These are phyloP conservation scores for Termitomyces sp. DNA, from an alignment of 768 basidiomycete species.

Conservation along the genomic window DNA sequence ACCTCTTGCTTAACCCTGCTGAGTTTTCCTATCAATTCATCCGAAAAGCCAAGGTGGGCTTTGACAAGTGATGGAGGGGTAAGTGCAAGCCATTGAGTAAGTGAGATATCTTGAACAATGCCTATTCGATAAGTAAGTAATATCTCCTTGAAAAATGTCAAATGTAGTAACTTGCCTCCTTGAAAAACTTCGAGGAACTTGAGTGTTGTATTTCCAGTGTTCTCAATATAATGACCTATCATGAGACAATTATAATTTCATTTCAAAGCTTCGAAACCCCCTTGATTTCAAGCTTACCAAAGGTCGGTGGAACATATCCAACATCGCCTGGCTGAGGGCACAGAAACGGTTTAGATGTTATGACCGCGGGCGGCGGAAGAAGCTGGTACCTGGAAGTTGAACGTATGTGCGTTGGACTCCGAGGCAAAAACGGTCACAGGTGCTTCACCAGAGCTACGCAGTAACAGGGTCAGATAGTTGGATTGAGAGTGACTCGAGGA, in stretches of 20 bases:
- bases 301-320: conserved; percentile 34
- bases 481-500: too few species aligned
- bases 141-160: not conserved
- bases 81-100: conserved; percentile 61
- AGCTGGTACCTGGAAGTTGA: conserved; percentile 4
- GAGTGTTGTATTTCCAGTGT: too few species aligned
- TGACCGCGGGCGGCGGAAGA: not conserved
- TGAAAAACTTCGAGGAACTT: conserved; percentile 62
- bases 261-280: not conserved
- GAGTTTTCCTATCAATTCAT: too few species aligned
- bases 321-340: conserved; percentile 32
- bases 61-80: conserved; percentile 57
- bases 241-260: not conserved
- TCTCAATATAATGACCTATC: too few species aligned
- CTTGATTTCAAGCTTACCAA: conserved; percentile 17
- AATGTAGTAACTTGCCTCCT: conserved; percentile 31
- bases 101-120: conserved; percentile 50
- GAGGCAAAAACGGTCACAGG: conserved; percentile 48
- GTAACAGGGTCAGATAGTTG: not conserved
- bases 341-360: not conserved
- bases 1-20: too few species aligned
- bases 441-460: conserved; percentile 29
- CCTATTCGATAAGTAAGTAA: conserved; percentile 1
- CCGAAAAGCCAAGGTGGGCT: too few species aligned
- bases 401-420: conserved; percentile 50